phyloP scores from a whole-genome alignment of 2,329 filamentous ascomycete species.

The Calonectria pteridis region DNA sequence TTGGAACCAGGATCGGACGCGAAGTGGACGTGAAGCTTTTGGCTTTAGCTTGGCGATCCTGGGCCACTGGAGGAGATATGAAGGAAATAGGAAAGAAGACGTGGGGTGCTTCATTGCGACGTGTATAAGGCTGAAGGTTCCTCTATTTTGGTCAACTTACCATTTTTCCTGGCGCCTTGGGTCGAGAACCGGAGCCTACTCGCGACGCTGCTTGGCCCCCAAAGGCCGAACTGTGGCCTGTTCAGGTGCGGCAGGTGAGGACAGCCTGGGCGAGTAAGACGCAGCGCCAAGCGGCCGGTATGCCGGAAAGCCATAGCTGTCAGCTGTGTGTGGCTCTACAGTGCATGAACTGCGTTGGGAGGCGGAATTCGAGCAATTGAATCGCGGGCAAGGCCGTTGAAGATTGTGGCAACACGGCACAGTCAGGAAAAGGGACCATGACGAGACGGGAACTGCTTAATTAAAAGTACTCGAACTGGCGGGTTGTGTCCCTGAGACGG shows the following conservation, averaged over 20 bases:
- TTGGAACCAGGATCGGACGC: background rate
- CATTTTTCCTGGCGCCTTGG: slow-evolving; percentile 40
- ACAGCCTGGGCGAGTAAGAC: slow-evolving; percentile 35
- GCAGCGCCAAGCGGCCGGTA: slow-evolving; percentile 44
- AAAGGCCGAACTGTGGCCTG: slow-evolving; percentile 29
- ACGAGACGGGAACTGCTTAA: slow-evolving; percentile 7
- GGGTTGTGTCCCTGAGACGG: background rate
- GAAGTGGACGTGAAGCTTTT: background rate
- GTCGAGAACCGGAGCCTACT: slow-evolving; percentile 46
- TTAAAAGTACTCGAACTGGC: slow-evolving; percentile 14
- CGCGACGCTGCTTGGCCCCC: slow-evolving; percentile 33
- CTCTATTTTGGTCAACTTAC: slow-evolving; percentile 36
- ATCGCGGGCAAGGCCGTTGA: slow-evolving; percentile 25
- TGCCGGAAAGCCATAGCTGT: slow-evolving; percentile 43
- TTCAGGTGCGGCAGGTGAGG: slow-evolving; percentile 34
- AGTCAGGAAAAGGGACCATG: slow-evolving; percentile 32
- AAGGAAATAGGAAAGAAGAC: background rate
- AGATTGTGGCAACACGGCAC: slow-evolving; percentile 23
- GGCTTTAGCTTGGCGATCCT: background rate
- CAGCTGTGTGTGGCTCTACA: slow-evolving; percentile 9
- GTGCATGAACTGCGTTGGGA: background rate
- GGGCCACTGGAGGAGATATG: background rate
- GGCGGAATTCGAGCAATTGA: slow-evolving; percentile 25
- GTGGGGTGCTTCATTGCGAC: background rate
- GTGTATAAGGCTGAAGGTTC: background rate